Conservation (phyloP, 108 stramenopile species). For the Fragilaria crotonensis region DNA sequence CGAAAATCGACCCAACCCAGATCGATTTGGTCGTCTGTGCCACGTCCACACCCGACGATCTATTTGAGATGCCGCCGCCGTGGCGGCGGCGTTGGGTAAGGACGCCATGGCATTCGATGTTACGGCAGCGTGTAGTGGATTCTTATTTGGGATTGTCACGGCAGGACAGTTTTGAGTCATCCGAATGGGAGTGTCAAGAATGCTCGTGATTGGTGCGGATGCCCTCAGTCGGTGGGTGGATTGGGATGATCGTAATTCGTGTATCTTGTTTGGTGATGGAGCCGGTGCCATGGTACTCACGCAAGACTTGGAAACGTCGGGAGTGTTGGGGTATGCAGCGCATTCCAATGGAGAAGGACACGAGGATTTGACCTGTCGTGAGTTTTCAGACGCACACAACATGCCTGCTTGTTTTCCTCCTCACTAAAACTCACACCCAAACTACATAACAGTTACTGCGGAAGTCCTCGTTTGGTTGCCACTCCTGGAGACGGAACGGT, state of each 20-base stretch:
- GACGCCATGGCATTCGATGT: conserved; percentile 91
- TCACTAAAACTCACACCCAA: too few species aligned
- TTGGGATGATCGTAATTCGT: conserved; percentile 94
- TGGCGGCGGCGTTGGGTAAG: conserved; percentile 71
- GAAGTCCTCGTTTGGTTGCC: conserved; percentile 49
- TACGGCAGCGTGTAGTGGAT: conserved; percentile 94
- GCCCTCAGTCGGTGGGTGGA: conserved; percentile 91
- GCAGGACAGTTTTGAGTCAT: conserved; percentile 79
- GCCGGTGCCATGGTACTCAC: conserved; percentile 91
- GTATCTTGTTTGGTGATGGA: conserved; percentile 96
- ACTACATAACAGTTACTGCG: conserved; percentile 60
- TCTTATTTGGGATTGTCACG: conserved; percentile 89
- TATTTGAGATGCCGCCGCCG: conserved; percentile 90
- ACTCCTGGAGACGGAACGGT: conserved; percentile 66
- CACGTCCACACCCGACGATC: conserved; percentile 88
- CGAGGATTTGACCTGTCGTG: conserved; percentile 78
- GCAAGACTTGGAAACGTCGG: conserved; percentile 38
- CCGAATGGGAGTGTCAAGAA: conserved; percentile 56
- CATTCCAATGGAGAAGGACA: conserved; percentile 90
- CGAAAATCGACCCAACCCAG: conserved; percentile 52
- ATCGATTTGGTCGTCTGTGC: conserved; percentile 90
- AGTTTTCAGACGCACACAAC: conserved; percentile 15
- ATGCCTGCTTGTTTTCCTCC: not conserved
- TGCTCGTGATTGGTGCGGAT: conserved; percentile 89
- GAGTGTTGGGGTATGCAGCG: conserved; percentile 84